Conservation (phyloP, 306 rosid genomes). For the Prunus kanzakura region DNA sequence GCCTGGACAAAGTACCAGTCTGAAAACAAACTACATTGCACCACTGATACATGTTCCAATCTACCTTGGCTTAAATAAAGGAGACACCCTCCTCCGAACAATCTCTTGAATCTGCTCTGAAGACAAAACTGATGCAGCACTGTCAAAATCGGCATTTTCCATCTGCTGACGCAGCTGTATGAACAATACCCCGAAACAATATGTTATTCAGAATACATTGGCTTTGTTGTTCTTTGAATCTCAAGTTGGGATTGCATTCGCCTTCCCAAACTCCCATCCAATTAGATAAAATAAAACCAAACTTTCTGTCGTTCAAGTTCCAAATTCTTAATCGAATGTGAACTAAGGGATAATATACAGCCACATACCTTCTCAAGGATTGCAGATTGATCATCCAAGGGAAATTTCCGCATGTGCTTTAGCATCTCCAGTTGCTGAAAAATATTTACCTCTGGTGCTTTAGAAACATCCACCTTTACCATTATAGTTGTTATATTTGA, state of each 20-base stretch:
- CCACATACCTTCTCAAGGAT: conserved; percentile 69
- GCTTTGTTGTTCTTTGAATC: neutral
- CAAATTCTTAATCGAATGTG: neutral
- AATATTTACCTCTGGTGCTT: conserved; percentile 7
- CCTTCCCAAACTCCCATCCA: neutral
- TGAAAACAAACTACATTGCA: conserved; percentile 3
- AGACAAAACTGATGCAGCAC: conserved; percentile 49
- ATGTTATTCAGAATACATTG: neutral
- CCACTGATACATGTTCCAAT: neutral
- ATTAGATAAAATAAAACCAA: neutral
- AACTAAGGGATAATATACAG: neutral
- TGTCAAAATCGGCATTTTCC: conserved; percentile 52
- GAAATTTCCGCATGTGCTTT: conserved; percentile 63
- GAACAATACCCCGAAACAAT: conserved; percentile 13
- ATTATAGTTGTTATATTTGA: neutral
- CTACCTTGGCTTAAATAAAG: conserved; percentile 51
- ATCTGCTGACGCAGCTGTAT: conserved; percentile 63
- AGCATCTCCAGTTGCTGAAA: conserved; percentile 88
- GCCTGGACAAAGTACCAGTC: neutral
- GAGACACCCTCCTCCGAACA: conserved; percentile 55
- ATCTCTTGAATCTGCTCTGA: conserved; percentile 60
- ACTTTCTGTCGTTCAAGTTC: neutral
- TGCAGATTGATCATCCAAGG: conserved; percentile 72
- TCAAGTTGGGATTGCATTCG: neutral
- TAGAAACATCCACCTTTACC: conserved; percentile 19